Evolutionary conservation across 1,284 basidiomycete species (phyloP).

Genomic region (Tranzscheliella williamsii): DNA sequence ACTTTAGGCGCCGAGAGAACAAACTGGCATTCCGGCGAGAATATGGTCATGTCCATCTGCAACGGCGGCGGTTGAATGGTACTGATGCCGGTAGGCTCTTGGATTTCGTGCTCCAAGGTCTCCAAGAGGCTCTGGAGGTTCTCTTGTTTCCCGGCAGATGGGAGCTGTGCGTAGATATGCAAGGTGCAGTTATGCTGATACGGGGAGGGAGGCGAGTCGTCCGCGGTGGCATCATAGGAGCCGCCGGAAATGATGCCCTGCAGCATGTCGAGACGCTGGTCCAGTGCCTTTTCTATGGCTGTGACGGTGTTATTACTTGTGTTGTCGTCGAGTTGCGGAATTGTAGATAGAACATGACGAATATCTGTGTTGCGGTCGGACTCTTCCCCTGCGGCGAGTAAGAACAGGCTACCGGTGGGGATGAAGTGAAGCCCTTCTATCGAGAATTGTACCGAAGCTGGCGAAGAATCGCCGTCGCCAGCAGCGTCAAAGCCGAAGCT

Average conservation of each 20-base stretch:
- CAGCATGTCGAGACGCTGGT: slow-evolving; percentile 43
- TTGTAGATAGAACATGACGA: slow-evolving; percentile 13
- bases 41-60: slow-evolving; percentile 39
- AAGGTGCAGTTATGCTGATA: slow-evolving; percentile 53
- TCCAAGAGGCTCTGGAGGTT: slow-evolving; percentile 24
- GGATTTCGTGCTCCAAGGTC: slow-evolving; percentile 52
- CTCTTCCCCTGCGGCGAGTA: slow-evolving; percentile 10
- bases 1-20: slow-evolving; percentile 37
- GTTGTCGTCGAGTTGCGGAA: slow-evolving; percentile 13
- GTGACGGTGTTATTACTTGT: slow-evolving; percentile 35
- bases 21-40: slow-evolving; percentile 57
- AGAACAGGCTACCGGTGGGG: slow-evolving; percentile 22
- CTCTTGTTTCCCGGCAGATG: slow-evolving; percentile 29
- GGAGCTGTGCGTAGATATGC: slow-evolving; percentile 53
- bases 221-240: slow-evolving; percentile 11
- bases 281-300: slow-evolving; percentile 49
- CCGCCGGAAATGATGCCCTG: slow-evolving; percentile 26
- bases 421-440: slow-evolving; percentile 45
- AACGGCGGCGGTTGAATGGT: slow-evolving; percentile 37
- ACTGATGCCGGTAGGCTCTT: slow-evolving; percentile 47
- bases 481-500: slow-evolving; percentile 17
- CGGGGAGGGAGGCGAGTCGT: neutral
- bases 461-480: neutral
- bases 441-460: slow-evolving; percentile 33
- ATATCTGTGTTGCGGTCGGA: slow-evolving; percentile 15